These are phyloP conservation scores for Aspergillus egyptiacus DNA, from an alignment of 495 filamentous ascomycete genomes.

Conservation along the genomic window DNA sequence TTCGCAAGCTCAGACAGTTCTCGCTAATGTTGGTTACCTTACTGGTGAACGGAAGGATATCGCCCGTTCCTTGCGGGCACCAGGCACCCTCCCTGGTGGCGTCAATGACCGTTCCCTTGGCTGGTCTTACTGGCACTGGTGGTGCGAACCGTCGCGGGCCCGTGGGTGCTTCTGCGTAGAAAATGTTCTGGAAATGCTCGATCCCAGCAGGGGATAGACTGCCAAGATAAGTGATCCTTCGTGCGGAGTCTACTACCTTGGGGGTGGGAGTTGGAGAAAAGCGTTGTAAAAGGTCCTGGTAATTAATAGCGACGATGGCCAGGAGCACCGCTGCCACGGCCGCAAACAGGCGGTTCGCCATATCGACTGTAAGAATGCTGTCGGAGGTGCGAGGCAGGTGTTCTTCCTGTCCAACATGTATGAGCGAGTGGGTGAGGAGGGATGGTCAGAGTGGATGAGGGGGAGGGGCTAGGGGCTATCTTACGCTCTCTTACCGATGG, in stretches of 20 bases:
- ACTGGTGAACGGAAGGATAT: conserved; percentile 28
- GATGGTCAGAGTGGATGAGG: too few relatives aligned
- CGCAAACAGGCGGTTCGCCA: not conserved
- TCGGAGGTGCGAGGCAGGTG: not conserved
- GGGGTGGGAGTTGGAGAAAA: not conserved
- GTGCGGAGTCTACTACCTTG: not conserved
- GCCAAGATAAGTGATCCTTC: conserved; percentile 12
- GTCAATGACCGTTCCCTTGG: conserved; percentile 27
- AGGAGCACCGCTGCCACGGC: not conserved
- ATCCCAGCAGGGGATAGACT: conserved; percentile 17
- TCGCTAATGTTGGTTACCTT: conserved; percentile 33
- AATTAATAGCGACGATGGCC: not conserved
- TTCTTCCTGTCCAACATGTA: too few relatives aligned
- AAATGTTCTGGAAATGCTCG: conserved; percentile 43
- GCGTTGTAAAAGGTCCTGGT: not conserved
- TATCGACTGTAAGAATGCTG: not conserved
- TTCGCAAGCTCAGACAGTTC: conserved; percentile 37
- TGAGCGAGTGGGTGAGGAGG: too few relatives aligned
- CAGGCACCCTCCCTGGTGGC: conserved; percentile 35
- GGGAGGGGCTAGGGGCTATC: too few relatives aligned
- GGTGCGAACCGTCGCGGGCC: conserved; percentile 41
- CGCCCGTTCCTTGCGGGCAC: conserved; percentile 35
- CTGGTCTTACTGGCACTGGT: conserved; percentile 28
- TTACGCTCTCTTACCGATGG: too few relatives aligned
- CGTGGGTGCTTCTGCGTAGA: conserved; percentile 38